Evolutionary conservation across 176 grass and related monocot genomes (phyloP).

Genomic region (Oryza glaberrima): DNA sequence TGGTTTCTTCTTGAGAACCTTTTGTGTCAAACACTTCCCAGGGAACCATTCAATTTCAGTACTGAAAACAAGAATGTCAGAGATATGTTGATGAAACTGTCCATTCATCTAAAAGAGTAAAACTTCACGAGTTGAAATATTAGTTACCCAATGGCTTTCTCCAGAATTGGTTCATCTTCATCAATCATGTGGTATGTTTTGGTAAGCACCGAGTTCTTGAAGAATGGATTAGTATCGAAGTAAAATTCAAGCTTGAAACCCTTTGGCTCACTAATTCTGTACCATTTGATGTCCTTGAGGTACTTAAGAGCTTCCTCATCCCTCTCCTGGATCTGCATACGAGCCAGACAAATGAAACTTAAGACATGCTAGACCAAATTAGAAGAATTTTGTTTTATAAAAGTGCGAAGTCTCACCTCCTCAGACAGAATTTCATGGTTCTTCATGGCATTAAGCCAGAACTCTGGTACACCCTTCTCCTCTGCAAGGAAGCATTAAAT

Average conservation of each 20-base stretch:
- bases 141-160: conserved; percentile 87
- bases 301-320: conserved; percentile 87
- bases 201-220: conserved; percentile 84
- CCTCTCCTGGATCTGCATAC: conserved; percentile 80
- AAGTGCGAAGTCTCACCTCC: conserved; percentile 54
- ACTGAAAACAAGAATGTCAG: conserved; percentile 32
- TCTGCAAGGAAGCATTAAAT: conserved; percentile 31
- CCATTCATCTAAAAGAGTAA: background rate
- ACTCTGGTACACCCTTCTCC: conserved; percentile 87
- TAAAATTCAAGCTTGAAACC: conserved; percentile 97
- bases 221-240: conserved; percentile 82
- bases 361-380: background rate
- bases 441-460: conserved; percentile 98
- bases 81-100: background rate
- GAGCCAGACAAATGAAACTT: background rate
- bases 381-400: background rate
- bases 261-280: conserved; percentile 66
- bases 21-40: conserved; percentile 90
- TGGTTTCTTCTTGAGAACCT: conserved; percentile 92
- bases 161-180: conserved; percentile 94
- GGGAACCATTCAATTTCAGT: conserved; percentile 92
- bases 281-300: conserved; percentile 97
- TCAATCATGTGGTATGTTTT: conserved; percentile 96
- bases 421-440: conserved; percentile 83
- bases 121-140: background rate